phyloP scores from a whole-genome alignment of 228 moss, liverwort and hornwort genomes.

The Sphagnum magellanicum region DNA sequence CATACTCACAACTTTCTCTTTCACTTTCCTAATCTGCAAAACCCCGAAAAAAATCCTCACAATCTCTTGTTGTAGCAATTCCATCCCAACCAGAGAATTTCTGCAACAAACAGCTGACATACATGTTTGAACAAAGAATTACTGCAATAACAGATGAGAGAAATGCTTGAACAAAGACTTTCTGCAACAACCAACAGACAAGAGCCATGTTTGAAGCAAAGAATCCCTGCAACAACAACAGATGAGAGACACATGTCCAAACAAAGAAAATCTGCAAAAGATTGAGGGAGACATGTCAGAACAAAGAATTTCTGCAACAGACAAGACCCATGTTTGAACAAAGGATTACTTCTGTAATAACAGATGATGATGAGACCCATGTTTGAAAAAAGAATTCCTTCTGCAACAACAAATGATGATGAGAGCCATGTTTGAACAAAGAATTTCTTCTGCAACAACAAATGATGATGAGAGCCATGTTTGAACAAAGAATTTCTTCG shows the following conservation, averaged over 20 bases:
- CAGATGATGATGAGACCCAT: not conserved
- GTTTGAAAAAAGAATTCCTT: not conserved
- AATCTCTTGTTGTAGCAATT: not conserved
- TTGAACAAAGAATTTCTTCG: not conserved
- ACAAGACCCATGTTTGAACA: not conserved
- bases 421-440: not conserved
- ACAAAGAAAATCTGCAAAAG: not conserved
- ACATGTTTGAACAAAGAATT: not conserved
- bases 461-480: not conserved
- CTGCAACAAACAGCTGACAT: not conserved
- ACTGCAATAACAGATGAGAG: not conserved
- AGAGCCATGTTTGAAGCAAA: not conserved
- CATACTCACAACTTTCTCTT: constrained; percentile 46
- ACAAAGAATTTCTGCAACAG: not conserved
- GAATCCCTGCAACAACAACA: not conserved
- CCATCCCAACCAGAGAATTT: not conserved
- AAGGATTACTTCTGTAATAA: not conserved
- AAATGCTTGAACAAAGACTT: not conserved
- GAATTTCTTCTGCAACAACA: not conserved
- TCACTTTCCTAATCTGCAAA: constrained; percentile 51
- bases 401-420: not conserved
- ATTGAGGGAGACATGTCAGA: too few relatives aligned
- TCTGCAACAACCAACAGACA: not conserved
- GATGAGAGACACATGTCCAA: not conserved
- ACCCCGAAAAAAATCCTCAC: not conserved